Evolutionary conservation across 495 filamentous ascomycete genomes (phyloP).

Genomic region (Chaetomium cochliodes): DNA sequence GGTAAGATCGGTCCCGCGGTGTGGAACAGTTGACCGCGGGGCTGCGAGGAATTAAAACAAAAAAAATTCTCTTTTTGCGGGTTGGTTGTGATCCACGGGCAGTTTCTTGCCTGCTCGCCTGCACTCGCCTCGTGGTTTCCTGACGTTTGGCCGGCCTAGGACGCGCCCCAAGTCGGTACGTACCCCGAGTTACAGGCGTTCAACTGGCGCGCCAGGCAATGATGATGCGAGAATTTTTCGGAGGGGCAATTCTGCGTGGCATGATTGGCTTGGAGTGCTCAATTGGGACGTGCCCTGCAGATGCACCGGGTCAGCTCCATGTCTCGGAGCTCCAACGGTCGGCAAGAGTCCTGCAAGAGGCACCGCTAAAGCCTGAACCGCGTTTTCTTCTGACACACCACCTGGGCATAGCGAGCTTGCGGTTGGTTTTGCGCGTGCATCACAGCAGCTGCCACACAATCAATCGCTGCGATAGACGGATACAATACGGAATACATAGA

Average conservation of each 20-base stretch:
- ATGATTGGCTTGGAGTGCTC: conserved; percentile 26
- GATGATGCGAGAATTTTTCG: conserved; percentile 35
- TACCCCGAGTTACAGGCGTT: conserved; percentile 9
- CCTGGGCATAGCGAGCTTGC: too few relatives aligned
- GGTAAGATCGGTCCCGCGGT: conserved; percentile 4
- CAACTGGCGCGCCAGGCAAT: conserved; percentile 11
- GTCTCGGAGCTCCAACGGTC: not conserved
- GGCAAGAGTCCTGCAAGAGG: too few relatives aligned
- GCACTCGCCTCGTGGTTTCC: conserved; percentile 26
- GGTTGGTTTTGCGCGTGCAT: not conserved
- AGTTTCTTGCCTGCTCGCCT: conserved; percentile 20
- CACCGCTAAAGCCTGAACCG: not conserved
- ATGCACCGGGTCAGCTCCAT: not conserved
- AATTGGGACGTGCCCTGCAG: conserved; percentile 24
- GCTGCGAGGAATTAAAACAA: conserved; percentile 27
- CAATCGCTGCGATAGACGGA: not conserved
- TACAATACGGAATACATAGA: not conserved
- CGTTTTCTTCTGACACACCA: not conserved
- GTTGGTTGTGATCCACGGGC: conserved; percentile 12
- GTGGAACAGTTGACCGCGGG: conserved; percentile 28
- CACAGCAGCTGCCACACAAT: not conserved
- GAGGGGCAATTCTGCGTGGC: conserved; percentile 18
- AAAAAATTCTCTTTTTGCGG: conserved; percentile 33
- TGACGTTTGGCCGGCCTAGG: conserved; percentile 28
- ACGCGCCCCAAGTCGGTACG: conserved; percentile 16